Base-by-base conservation (phyloP, 306 rosid species). In the Trifolium fragiferum region DNA sequence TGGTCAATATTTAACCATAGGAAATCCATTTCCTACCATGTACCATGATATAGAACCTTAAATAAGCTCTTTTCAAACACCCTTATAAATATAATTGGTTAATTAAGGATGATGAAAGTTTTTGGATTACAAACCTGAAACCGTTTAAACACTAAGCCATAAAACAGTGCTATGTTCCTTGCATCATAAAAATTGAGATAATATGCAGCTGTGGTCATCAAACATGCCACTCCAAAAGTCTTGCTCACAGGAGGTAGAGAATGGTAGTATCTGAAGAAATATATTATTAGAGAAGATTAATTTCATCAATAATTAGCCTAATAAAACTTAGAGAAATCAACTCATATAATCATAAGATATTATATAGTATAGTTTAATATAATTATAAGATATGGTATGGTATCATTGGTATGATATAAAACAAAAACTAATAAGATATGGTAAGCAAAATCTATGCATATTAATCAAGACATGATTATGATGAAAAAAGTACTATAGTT, bases 211-310 rank as follows among this genome's bases (percentile, higher is more conserved):
- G 87, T 78, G 41, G 89, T 76, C 91, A 89, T 89, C 62, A 89
- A 83, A 84, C 97, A 87, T 15, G 88, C 75, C 72, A 86, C 93
- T 74, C 91, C 89, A 82, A 83, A 86, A 65, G 69, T 7, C 86
- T 89, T 89, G 89, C 95, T 89, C 70, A 92, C 95, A 1, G 97
- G 97, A 72, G 95, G 95, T 8, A 92, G 84, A 46, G 91, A 84
- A 7, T 57, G 68, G 67, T 76, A 89, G 80, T 89, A 91, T 60
- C 97, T 91, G 86, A 58, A 80, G 30, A 23, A 23, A n/a, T n/a
- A 78, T 4, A 70, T 11, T 11, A 74, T 11, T 32, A 25, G 14
- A 50, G 4, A 27, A 27, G 5, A 4, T 30, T 30, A 30, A 30
- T 30, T 30, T 30, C 33, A 30, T 30, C 5, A 30, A 30, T 30